These are phyloP conservation scores for Globisporangium heterothallicum DNA, from an alignment of 352 stramenopile genomes.

Conservation along the genomic window DNA sequence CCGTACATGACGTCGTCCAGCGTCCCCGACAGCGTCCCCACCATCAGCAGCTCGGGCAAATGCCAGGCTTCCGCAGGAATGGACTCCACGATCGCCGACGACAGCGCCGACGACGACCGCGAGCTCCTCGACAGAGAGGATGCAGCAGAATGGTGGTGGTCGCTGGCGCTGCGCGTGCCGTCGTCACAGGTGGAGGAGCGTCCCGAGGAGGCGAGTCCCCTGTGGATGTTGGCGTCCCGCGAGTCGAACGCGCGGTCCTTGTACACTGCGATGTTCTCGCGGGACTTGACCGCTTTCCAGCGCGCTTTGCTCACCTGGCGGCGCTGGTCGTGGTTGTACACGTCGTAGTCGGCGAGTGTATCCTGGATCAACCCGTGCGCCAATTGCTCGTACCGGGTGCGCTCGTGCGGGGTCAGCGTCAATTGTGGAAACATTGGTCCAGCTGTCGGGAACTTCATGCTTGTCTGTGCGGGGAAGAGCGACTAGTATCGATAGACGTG, in stretches of 20 bases:
- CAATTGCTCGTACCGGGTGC: slow-evolving; percentile 20
- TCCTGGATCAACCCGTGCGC: slow-evolving; percentile 25
- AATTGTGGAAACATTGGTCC: slow-evolving; percentile 13
- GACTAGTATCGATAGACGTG: too few relatives aligned
- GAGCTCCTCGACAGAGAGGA: background rate
- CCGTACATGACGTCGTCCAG: slow-evolving; percentile 67
- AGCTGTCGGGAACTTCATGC: slow-evolving; percentile 17
- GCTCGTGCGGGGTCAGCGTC: slow-evolving; percentile 18
- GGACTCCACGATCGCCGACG: background rate
- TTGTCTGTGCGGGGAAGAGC: background rate
- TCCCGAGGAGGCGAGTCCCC: slow-evolving; percentile 16
- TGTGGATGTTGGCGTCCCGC: slow-evolving; percentile 12
- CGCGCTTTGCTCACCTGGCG: slow-evolving; percentile 15
- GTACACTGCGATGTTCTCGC: slow-evolving; percentile 32
- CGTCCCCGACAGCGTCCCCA: slow-evolving; percentile 37
- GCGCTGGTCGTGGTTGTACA: slow-evolving; percentile 15
- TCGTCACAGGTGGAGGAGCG: too few relatives aligned
- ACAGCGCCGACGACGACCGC: background rate
- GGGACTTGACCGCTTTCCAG: slow-evolving; percentile 41
- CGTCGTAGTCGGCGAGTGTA: slow-evolving; percentile 27
- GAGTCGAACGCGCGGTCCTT: slow-evolving; percentile 27
- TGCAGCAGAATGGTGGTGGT: too few relatives aligned
- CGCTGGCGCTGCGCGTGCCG: too few relatives aligned
- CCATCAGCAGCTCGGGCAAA: slow-evolving; percentile 39
- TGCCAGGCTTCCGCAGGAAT: slow-evolving; percentile 28